These are phyloP conservation scores for Begonia fuchsioides DNA, from an alignment of 306 rosid genomes.

Conservation along the genomic window DNA sequence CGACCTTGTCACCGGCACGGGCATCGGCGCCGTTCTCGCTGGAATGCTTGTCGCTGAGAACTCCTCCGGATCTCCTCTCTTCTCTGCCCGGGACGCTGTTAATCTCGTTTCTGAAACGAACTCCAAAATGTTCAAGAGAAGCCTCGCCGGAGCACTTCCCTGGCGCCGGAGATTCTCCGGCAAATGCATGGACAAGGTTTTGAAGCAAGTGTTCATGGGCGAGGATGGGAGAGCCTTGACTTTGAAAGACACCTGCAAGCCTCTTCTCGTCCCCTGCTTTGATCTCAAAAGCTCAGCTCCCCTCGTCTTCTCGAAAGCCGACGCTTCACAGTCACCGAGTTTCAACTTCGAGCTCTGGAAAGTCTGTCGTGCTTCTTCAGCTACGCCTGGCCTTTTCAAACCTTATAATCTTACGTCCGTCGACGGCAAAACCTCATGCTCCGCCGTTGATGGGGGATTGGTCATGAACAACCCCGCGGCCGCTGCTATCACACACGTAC, in stretches of 20 bases:
- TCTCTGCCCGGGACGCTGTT: constrained; percentile 59
- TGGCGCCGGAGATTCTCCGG: constrained; percentile 45
- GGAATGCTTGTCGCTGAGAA: constrained; percentile 54
- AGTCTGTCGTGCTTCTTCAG: constrained; percentile 87
- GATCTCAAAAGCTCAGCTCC: constrained; percentile 88
- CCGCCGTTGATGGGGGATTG: constrained; percentile 79
- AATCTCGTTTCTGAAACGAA: constrained; percentile 17
- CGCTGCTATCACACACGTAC: constrained; percentile 81
- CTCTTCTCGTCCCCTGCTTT: constrained; percentile 79
- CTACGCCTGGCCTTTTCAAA: constrained; percentile 61
- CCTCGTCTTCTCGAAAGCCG: constrained; percentile 84
- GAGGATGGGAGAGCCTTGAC: constrained; percentile 43
- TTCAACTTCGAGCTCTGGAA: constrained; percentile 89
- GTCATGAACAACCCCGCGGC: constrained; percentile 94
- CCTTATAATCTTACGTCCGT: constrained; percentile 50
- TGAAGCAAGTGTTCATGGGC: constrained; percentile 38
- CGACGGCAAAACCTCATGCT: constrained; percentile 64
- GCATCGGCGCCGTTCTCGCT: constrained; percentile 79
- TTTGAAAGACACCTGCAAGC: constrained; percentile 71
- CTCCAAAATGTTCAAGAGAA: constrained; percentile 31
- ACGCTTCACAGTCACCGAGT: constrained; percentile 71
- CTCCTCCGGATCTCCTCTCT: constrained; percentile 54
- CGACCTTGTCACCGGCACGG: constrained; percentile 71
- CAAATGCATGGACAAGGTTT: constrained; percentile 45
- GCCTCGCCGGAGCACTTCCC: constrained; percentile 22